These are phyloP conservation scores for Solanum hybrid DNA, from an alignment of 305 asterid genomes.

Conservation along the genomic window DNA sequence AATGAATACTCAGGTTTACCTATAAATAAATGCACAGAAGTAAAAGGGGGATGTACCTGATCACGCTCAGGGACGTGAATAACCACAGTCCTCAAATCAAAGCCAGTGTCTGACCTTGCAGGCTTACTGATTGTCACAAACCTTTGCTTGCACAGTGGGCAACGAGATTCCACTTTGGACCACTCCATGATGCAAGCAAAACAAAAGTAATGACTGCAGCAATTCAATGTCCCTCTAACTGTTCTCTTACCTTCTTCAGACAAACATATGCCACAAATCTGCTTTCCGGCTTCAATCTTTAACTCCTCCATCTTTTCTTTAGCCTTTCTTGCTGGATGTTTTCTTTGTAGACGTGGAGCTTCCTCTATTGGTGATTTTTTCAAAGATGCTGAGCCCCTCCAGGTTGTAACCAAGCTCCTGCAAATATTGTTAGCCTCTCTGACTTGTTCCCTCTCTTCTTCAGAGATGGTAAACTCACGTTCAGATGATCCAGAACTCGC, in stretches of 20 bases:
- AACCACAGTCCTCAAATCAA: conserved; percentile 46
- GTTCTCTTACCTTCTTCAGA: conserved; percentile 86
- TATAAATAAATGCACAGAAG: background rate
- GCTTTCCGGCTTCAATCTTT: conserved; percentile 60
- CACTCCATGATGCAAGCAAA: conserved; percentile 96
- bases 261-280: conserved; percentile 89
- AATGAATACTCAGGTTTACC: background rate
- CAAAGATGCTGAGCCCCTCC: conserved; percentile 43
- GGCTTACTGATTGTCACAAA: conserved; percentile 67
- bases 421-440: conserved; percentile 65
- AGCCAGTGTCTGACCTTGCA: conserved; percentile 43
- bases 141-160: conserved; percentile 93
- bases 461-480: conserved; percentile 66
- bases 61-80: conserved; percentile 81
- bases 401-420: conserved; percentile 25
- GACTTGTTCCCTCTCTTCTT: conserved; percentile 88
- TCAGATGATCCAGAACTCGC: conserved; percentile 59
- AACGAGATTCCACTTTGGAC: conserved; percentile 96
- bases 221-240: conserved; percentile 67
- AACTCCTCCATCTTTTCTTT: conserved; percentile 57
- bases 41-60: conserved; percentile 42
- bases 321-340: conserved; percentile 53
- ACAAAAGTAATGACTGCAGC: conserved; percentile 88
- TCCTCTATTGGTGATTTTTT: conserved; percentile 31
- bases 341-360: conserved; percentile 27